These are phyloP conservation scores for Pseudogymnoascus verrucosus DNA, from an alignment of 2,329 filamentous ascomycete genomes.

Conservation along the genomic window DNA sequence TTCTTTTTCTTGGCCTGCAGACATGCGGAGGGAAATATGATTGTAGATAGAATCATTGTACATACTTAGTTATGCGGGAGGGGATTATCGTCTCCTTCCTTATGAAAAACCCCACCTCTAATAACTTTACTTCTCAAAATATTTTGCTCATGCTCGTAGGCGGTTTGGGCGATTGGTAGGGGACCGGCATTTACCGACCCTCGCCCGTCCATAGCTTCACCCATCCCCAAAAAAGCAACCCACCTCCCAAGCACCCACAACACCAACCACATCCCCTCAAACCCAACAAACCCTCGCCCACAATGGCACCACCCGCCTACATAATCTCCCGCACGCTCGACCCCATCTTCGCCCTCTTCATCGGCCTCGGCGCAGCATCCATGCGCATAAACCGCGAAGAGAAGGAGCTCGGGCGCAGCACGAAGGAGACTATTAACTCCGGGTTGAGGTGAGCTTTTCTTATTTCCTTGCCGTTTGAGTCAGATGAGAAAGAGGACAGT, in stretches of 20 bases:
- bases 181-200: neutral
- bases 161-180: neutral
- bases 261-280: neutral
- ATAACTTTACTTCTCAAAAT: neutral
- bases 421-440: conserved; percentile 25
- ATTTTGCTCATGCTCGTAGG: neutral
- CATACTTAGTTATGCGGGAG: conserved; percentile 7
- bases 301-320: conserved; percentile 25
- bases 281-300: conserved; percentile 8
- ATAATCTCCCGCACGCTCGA: conserved; percentile 38
- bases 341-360: conserved; percentile 45
- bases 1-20: conserved; percentile 6
- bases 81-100: neutral
- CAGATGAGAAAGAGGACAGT: neutral
- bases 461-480: neutral
- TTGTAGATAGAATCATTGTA: conserved; percentile 7
- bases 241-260: conserved; percentile 10
- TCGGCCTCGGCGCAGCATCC: conserved; percentile 43
- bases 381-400: conserved; percentile 48
- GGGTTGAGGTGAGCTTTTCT: conserved; percentile 25
- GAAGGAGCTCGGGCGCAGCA: conserved; percentile 30
- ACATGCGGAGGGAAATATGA: conserved; percentile 1
- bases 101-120: conserved; percentile 3
- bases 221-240: neutral
- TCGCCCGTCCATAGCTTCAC: neutral